phyloP scores from a whole-genome alignment of 805 yeast genomes.

The Ascoidea tarda region DNA sequence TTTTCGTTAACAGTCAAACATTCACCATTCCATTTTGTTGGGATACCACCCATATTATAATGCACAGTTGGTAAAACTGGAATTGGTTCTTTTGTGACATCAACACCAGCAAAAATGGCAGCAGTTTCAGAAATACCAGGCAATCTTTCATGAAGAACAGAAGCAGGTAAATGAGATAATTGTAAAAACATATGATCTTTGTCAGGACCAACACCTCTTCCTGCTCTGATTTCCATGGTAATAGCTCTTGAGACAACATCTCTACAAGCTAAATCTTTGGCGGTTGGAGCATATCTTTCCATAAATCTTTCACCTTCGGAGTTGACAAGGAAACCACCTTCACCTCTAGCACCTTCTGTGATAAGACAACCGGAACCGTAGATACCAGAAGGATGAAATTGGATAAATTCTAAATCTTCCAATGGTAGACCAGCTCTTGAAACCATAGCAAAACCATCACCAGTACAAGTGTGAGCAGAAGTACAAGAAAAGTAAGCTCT shows the following conservation, averaged over 20 bases:
- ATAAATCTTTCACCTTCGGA: slow-evolving; percentile 98
- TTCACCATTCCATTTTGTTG: slow-evolving; percentile 96
- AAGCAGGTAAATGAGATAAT: slow-evolving; percentile 85
- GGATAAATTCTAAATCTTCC: slow-evolving; percentile 94
- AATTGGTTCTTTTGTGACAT: slow-evolving; percentile 97
- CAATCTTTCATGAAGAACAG: slow-evolving; percentile 84
- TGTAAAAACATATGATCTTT: slow-evolving; percentile 94
- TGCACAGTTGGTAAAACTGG: slow-evolving; percentile 98
- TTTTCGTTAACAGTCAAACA: slow-evolving; percentile 67
- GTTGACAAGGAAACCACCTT: slow-evolving; percentile 95
- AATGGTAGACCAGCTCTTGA: slow-evolving; percentile 96
- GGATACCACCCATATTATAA: slow-evolving; percentile 99
- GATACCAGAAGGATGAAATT: slow-evolving; percentile 99
- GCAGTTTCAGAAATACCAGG: slow-evolving; percentile 99
- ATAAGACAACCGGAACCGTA: slow-evolving; percentile 98
- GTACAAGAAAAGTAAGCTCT: slow-evolving; percentile 98
- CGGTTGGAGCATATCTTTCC: slow-evolving; percentile 99
- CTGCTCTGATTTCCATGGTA: slow-evolving; percentile 96
- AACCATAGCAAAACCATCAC: slow-evolving; percentile 98
- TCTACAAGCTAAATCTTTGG: slow-evolving; percentile 96
- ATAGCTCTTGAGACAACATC: slow-evolving; percentile 98
- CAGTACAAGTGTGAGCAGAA: slow-evolving; percentile 98
- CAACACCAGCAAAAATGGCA: slow-evolving; percentile 96
- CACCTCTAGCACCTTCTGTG: slow-evolving; percentile 99
- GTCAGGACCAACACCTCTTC: slow-evolving; percentile 96